Evolutionary conservation across 352 stramenopile genomes (phyloP).

Genomic region (Globisporangium heterothallicum): DNA sequence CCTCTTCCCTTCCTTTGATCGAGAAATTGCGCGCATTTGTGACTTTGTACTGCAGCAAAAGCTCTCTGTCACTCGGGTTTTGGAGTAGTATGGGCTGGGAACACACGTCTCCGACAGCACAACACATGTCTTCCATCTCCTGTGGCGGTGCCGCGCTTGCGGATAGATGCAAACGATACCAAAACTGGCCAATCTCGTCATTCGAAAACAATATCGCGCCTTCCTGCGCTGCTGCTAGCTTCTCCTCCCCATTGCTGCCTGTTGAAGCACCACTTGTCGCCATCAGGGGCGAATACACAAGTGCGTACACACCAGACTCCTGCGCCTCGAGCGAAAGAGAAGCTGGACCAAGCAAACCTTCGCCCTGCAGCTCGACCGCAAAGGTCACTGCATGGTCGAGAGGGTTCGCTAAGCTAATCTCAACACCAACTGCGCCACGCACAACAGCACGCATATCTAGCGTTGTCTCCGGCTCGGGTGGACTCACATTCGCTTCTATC

Average conservation of each 20-base stretch:
- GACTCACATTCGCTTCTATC: slow-evolving; percentile 81
- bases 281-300: slow-evolving; percentile 88
- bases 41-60: slow-evolving; percentile 67
- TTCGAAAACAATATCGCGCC: slow-evolving; percentile 89
- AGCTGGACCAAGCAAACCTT: slow-evolving; percentile 77
- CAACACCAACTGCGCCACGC: slow-evolving; percentile 78
- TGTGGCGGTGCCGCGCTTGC: slow-evolving; percentile 49
- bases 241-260: not conserved
- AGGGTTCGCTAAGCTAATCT: slow-evolving; percentile 90
- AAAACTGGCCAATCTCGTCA: slow-evolving; percentile 90
- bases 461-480: slow-evolving; percentile 67
- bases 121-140: slow-evolving; percentile 70
- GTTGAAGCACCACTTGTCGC: slow-evolving; percentile 21
- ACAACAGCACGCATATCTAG: slow-evolving; percentile 83
- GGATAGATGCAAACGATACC: slow-evolving; percentile 85
- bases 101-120: slow-evolving; percentile 77
- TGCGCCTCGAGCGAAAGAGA: slow-evolving; percentile 67
- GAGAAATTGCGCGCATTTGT: slow-evolving; percentile 88
- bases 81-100: slow-evolving; percentile 78
- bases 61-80: slow-evolving; percentile 82
- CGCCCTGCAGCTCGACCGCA: slow-evolving; percentile 75
- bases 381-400: slow-evolving; percentile 83
- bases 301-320: slow-evolving; percentile 81
- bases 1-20: slow-evolving; percentile 37
- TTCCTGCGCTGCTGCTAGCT: slow-evolving; percentile 17